Percentiles rank a stretch among this genome's conserved stretches.
Conservation (phyloP, 768 basidiomycete genomes). For the Pleurotus sapidus region DNA sequence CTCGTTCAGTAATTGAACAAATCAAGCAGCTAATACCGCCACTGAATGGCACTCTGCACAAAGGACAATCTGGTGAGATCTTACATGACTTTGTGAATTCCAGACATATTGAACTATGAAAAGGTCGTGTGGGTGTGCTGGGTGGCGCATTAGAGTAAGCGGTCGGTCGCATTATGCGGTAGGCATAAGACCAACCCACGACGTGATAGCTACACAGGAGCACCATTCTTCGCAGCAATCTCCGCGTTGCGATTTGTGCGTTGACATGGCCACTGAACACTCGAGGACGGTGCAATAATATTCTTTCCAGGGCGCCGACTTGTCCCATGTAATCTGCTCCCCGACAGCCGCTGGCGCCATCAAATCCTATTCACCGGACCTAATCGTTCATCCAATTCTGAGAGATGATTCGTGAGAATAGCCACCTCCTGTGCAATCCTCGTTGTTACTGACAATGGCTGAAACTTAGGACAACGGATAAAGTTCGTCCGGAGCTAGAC, state of each 20-base stretch:
- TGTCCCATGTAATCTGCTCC: slow-evolving; percentile 97
- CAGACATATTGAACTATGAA: neutral
- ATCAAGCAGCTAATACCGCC: slow-evolving; percentile 88
- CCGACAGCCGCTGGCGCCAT: slow-evolving; percentile 90
- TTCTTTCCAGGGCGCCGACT: slow-evolving; percentile 72
- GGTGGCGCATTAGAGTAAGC: slow-evolving; percentile 92
- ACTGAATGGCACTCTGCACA: slow-evolving; percentile 83
- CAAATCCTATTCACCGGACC: slow-evolving; percentile 95
- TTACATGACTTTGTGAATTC: neutral
- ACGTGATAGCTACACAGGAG: slow-evolving; percentile 81
- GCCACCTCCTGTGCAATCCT: neutral
- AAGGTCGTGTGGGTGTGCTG: slow-evolving; percentile 88
- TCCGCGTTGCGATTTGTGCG: slow-evolving; percentile 82
- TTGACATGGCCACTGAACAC: slow-evolving; percentile 9
- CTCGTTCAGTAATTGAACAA: slow-evolving; percentile 61
- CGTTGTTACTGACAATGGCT: neutral
- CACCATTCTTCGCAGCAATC: slow-evolving; percentile 94
- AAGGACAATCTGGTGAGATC: slow-evolving; percentile 83
- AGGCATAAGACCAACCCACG: neutral
- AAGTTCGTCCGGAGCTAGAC: slow-evolving; percentile 50
- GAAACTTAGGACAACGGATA: slow-evolving; percentile 39
- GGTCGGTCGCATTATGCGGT: neutral
- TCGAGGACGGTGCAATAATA: neutral
- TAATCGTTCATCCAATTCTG: slow-evolving; percentile 96
- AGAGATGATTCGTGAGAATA: slow-evolving; percentile 55